These are phyloP conservation scores for Monilinia fructigena DNA, from an alignment of 2,329 filamentous ascomycete species.

Conservation along the genomic window DNA sequence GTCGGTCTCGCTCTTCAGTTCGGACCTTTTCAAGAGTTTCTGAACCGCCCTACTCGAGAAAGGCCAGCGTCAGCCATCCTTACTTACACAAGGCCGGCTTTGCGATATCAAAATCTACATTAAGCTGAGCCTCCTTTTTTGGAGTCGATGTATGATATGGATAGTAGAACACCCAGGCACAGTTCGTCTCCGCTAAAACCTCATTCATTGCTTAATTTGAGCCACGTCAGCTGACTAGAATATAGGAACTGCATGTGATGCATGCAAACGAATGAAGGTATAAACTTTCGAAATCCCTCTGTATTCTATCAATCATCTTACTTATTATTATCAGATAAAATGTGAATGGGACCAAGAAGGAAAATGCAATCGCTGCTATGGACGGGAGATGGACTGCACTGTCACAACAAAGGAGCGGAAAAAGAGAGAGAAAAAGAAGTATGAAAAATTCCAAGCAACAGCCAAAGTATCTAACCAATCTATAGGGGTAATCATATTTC, in stretches of 20 bases:
- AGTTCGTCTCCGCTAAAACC: constrained; percentile 3
- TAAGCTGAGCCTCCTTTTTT: too few species aligned
- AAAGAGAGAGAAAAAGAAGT: constrained; percentile 32
- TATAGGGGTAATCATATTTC: constrained; percentile 26
- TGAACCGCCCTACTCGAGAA: not conserved
- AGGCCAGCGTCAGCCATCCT: not conserved
- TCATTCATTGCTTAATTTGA: not conserved
- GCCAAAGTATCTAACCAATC: constrained; percentile 15
- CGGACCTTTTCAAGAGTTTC: not conserved
- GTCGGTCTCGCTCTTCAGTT: not conserved
- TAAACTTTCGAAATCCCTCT: constrained; percentile 15
- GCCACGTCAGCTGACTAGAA: constrained; percentile 20
- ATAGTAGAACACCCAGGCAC: constrained; percentile 16
- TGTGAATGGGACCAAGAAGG: constrained; percentile 30
- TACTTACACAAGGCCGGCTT: not conserved
- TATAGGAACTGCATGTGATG: constrained; percentile 34
- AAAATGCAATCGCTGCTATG: constrained; percentile 30
- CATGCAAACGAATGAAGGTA: constrained; percentile 35
- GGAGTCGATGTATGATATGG: not conserved
- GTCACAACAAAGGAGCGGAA: constrained; percentile 34
- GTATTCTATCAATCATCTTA: constrained; percentile 1
- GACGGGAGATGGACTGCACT: constrained; percentile 30
- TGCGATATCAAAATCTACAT: not conserved
- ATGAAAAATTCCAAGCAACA: constrained; percentile 16
- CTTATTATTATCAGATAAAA: constrained; percentile 29